These are phyloP conservation scores for Fusarium chaquense DNA, from an alignment of 2,329 filamentous ascomycete genomes.

Conservation along the genomic window DNA sequence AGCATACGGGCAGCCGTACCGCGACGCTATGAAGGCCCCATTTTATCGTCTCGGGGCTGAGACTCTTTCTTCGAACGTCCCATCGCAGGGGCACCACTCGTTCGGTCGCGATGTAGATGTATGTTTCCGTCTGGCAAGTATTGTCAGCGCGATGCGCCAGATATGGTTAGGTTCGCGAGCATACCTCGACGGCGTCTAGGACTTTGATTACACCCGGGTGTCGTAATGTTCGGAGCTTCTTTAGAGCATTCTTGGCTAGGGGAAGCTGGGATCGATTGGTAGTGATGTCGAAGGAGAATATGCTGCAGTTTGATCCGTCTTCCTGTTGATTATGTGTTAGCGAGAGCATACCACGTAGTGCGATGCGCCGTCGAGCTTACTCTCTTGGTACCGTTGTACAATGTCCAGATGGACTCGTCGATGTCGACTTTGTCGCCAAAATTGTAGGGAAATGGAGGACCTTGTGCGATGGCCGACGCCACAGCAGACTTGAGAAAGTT, in stretches of 20 bases:
- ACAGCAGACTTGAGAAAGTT: constrained; percentile 98
- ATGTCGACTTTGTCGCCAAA: constrained; percentile 94
- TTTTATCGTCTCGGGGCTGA: constrained; percentile 93
- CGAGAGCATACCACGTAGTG: not conserved
- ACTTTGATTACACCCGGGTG: constrained; percentile 97
- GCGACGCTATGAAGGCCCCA: constrained; percentile 93
- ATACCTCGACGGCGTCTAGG: constrained; percentile 90
- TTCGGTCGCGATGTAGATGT: constrained; percentile 97
- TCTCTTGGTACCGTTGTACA: constrained; percentile 93
- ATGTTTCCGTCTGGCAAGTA: constrained; percentile 79
- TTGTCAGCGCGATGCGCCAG: constrained; percentile 41
- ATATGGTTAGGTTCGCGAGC: not conserved
- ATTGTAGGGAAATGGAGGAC: constrained; percentile 89
- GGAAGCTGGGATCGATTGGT: constrained; percentile 84
- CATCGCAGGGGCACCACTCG: constrained; percentile 87
- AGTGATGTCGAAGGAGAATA: constrained; percentile 93
- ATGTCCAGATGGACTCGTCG: constrained; percentile 94
- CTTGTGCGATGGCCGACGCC: constrained; percentile 95
- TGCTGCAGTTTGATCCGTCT: constrained; percentile 92
- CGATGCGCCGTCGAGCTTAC: constrained; percentile 60
- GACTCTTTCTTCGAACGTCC: constrained; percentile 88
- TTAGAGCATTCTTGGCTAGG: constrained; percentile 91
- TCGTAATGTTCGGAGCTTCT: constrained; percentile 91
- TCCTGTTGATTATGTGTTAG: constrained; percentile 67
- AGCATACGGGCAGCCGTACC: constrained; percentile 58